These are phyloP conservation scores for Cryptococcus neoformans DNA, from an alignment of 1,284 basidiomycete species.

Conservation along the genomic window DNA sequence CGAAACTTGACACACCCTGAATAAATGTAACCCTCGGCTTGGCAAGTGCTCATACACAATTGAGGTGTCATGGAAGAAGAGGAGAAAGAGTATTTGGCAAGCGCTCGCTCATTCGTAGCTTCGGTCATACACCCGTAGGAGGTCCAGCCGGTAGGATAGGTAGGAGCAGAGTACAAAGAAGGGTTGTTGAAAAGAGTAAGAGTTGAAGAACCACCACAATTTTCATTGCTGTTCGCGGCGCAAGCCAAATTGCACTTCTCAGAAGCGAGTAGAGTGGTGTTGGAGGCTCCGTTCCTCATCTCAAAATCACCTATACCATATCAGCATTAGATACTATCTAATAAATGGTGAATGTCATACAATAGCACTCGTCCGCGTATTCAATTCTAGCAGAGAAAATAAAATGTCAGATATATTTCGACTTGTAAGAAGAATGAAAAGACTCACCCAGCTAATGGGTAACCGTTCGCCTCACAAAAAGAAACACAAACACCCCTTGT, in stretches of 20 bases:
- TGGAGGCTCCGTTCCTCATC: constrained; percentile 31
- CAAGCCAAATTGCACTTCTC: constrained; percentile 23
- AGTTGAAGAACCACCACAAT: constrained; percentile 31
- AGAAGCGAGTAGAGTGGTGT: constrained; percentile 20
- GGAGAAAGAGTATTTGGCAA: constrained; percentile 23
- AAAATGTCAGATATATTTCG: too few relatives aligned
- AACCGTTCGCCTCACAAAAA: constrained; percentile 25
- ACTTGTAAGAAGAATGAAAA: not conserved
- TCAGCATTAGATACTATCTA: constrained; percentile 32
- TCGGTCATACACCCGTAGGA: constrained; percentile 31
- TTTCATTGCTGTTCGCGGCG: constrained; percentile 25
- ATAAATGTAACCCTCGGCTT: constrained; percentile 19
- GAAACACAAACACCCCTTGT: constrained; percentile 22
- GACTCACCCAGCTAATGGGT: not conserved
- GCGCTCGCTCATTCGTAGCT: constrained; percentile 20
- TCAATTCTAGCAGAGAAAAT: too few relatives aligned
- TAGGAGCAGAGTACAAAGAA: constrained; percentile 50
- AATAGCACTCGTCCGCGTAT: too few relatives aligned
- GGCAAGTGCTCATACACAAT: constrained; percentile 24
- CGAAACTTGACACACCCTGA: constrained; percentile 11
- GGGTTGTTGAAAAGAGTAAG: constrained; percentile 56
- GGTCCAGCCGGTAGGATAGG: constrained; percentile 30
- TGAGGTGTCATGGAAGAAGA: constrained; percentile 25
- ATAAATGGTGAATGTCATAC: not conserved
- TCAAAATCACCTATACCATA: constrained; percentile 14